Conservation (phyloP, 1,284 basidiomycete genomes). For the Coniferiporia weirii region DNA sequence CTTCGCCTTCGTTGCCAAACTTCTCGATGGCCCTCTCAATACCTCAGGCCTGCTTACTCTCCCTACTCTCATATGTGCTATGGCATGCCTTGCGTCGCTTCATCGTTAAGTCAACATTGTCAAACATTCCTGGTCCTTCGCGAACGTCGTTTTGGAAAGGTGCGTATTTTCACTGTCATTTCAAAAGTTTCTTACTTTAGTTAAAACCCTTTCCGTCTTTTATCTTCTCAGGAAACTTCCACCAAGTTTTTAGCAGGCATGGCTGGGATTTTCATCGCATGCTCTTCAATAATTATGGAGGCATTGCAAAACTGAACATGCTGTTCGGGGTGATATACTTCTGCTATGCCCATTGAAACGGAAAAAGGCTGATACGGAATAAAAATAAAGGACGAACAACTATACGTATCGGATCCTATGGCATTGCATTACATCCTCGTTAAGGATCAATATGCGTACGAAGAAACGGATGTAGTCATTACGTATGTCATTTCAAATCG, state of each 20-base stretch:
- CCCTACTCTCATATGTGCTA: background rate
- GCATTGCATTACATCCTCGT: slow-evolving; percentile 27
- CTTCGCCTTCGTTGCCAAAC: too few species aligned
- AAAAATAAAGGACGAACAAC: slow-evolving; percentile 8
- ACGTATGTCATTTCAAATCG: slow-evolving; percentile 16
- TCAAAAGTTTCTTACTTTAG: background rate
- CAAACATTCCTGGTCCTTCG: slow-evolving; percentile 3
- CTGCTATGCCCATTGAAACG: slow-evolving; percentile 11
- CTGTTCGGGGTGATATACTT: slow-evolving; percentile 40
- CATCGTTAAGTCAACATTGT: background rate
- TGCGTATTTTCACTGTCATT: background rate
- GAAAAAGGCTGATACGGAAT: slow-evolving; percentile 18
- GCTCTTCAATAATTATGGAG: slow-evolving; percentile 40
- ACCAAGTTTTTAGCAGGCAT: slow-evolving; percentile 42
- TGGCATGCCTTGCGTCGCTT: background rate
- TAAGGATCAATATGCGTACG: slow-evolving; percentile 29
- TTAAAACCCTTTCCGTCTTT: background rate
- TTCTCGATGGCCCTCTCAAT: background rate
- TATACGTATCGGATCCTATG: slow-evolving; percentile 18
- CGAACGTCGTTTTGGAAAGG: background rate
- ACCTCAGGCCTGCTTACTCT: background rate
- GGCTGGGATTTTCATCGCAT: slow-evolving; percentile 42
- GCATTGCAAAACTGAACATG: slow-evolving; percentile 42
- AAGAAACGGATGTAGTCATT: slow-evolving; percentile 21
- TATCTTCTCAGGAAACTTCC: slow-evolving; percentile 37